phyloP scores from a whole-genome alignment of 2,329 filamentous ascomycete species.

The Endoconidiophora polonica region DNA sequence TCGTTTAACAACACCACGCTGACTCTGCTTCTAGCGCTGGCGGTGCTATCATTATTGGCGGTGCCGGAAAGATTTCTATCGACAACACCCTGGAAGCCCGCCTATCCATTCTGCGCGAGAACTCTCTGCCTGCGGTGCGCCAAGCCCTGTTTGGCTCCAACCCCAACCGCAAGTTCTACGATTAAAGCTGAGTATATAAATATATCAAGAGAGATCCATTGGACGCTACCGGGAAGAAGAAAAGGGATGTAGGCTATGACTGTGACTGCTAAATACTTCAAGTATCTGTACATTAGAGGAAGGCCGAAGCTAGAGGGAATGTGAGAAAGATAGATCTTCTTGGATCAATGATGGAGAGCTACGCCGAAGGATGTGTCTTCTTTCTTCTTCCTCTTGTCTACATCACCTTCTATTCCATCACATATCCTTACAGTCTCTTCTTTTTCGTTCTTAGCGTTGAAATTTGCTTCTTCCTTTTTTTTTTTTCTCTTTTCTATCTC shows the following conservation, averaged over 20 bases:
- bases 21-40: constrained; percentile 45
- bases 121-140: constrained; percentile 69
- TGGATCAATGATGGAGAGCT: no score
- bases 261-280: no score
- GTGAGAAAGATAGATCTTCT: no score
- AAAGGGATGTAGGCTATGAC: no score
- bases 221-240: no score
- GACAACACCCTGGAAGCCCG: constrained; percentile 96
- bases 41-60: constrained; percentile 64
- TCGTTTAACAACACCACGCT: constrained; percentile 13
- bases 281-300: no score
- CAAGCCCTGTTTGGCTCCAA: constrained; percentile 86
- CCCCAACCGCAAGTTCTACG: constrained; percentile 85
- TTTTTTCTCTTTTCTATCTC: not conserved
- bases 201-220: no score
- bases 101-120: constrained; percentile 66
- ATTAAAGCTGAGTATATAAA: constrained; percentile 34
- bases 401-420: not conserved
- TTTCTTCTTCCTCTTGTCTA: not conserved
- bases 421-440: no score
- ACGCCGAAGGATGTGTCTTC: not conserved
- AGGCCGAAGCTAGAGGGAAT: no score
- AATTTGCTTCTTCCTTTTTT: not conserved
- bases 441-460: not conserved
- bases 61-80: constrained; percentile 86